Base-by-base conservation (phyloP, 805 yeast genomes). In the Saturnispora hagleri region DNA sequence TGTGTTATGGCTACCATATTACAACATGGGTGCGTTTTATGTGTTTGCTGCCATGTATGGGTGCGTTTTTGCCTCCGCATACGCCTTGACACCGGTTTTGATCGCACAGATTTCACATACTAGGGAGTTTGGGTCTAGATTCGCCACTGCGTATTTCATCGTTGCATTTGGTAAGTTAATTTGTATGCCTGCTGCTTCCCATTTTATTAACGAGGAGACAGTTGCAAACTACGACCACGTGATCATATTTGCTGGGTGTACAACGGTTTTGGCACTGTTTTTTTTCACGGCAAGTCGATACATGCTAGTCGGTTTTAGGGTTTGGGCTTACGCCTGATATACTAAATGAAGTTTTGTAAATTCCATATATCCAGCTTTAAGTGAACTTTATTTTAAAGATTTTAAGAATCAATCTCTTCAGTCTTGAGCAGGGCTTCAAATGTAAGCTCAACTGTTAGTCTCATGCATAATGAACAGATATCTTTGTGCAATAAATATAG, bases 61-160 rank as follows among this genome's bases (percentile, higher is more conserved):
- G 0, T 17, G 81, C 55, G 74, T 75, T 52, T 72, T 78, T 36
- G 76, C 84, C 5, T 75, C 84, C 22, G 77, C 81, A 5, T 70
- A 82, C 46, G 74, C 86, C 1, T 62, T 84, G 53, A 75, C 82
- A 0, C 86, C 89, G 0, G 84, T 79, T 7, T 78, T 86, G 48
- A 71, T 82, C 42, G 74, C 83, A 0, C 76, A 76, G 51, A 76
- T 84, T n/a, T 76, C 82, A n/a, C 74, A 74, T 7, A 79, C 81
- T 0, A 71, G 73, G 52, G 76, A 79, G 50, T 84, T 84, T 62
- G 90, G 90, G 28, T 79, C 79, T 55, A 68, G 84, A 24, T 84
- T 78, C 59, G 89, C 89, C 0, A 75, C 87, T 15, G 73, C 80
- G 57, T 82, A 81, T 62, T 79, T 79, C 51, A 62, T 80, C 54